A percentile compares a stretch with the other conserved stretches of the same genome.
Evolutionary conservation across 2,329 filamentous ascomycete species (phyloP).

Genomic region (Neurospora sp.): DNA sequence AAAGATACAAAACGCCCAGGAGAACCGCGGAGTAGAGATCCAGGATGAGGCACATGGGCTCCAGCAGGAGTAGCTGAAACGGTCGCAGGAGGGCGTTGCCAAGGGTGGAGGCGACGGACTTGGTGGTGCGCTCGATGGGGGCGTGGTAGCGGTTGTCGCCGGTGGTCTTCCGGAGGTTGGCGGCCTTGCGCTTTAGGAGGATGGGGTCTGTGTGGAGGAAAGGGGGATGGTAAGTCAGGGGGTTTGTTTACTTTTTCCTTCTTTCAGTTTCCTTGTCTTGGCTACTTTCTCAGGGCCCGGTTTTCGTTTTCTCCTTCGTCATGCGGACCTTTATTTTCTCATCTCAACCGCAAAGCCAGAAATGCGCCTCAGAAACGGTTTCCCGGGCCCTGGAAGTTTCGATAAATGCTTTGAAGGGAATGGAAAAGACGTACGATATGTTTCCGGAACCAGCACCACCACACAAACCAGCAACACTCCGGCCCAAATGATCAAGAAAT

Average conservation of each 20-base stretch:
- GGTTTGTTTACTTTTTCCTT: not conserved
- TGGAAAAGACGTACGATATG: slow-evolving; percentile 49
- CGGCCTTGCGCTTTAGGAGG: slow-evolving; percentile 63
- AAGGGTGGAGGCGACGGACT: slow-evolving; percentile 55
- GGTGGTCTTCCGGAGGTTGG: slow-evolving; percentile 58
- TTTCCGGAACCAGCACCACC: slow-evolving; percentile 70
- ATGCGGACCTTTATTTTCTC: not conserved
- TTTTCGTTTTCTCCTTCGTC: not conserved
- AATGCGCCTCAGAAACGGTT: not conserved
- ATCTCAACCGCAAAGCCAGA: not conserved
- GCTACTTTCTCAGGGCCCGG: not conserved
- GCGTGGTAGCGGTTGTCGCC: slow-evolving; percentile 69
- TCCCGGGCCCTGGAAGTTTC: not conserved
- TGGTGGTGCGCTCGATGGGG: slow-evolving; percentile 62
- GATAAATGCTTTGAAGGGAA: not conserved
- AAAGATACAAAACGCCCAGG: slow-evolving; percentile 81
- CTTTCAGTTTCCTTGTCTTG: not conserved
- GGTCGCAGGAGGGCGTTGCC: slow-evolving; percentile 53
- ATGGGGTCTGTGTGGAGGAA: slow-evolving; percentile 41
- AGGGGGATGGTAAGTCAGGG: not conserved
- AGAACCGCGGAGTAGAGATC: slow-evolving; percentile 76
- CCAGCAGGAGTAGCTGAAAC: slow-evolving; percentile 67
- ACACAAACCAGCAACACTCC: slow-evolving; percentile 54
- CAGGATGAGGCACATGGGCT: slow-evolving; percentile 78
- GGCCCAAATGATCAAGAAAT: slow-evolving; percentile 74